These are phyloP conservation scores for Talaromyces sp. DNA, from an alignment of 2,329 filamentous ascomycete species.

Conservation along the genomic window DNA sequence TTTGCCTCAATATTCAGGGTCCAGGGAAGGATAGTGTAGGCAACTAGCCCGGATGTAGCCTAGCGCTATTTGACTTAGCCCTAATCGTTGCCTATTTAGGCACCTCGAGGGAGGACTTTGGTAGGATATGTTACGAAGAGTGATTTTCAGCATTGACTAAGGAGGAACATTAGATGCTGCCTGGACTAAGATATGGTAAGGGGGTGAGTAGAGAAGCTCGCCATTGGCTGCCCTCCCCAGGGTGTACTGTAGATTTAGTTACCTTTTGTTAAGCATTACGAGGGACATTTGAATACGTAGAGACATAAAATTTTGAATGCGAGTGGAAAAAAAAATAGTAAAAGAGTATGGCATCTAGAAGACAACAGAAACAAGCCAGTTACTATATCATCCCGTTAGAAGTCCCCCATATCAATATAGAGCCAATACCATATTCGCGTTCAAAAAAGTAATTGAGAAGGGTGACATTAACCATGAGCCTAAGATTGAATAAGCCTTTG, in stretches of 20 bases:
- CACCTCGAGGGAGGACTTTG: background rate
- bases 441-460: too few species aligned
- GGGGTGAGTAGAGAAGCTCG: too few species aligned
- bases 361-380: background rate
- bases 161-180: background rate
- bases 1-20: background rate
- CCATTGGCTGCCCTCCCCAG: too few species aligned
- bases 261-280: background rate
- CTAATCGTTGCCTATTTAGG: background rate
- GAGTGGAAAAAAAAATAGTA: background rate
- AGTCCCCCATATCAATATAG: background rate
- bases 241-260: background rate
- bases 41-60: background rate
- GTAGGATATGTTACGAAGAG: background rate
- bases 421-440: too few species aligned
- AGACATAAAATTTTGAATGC: background rate
- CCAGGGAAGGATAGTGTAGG: background rate
- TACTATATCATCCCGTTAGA: background rate
- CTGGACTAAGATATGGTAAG: background rate
- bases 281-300: background rate
- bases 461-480: too few species aligned
- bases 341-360: background rate
- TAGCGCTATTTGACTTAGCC: background rate
- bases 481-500: too few species aligned
- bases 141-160: background rate